A percentile compares a stretch with the other conserved stretches of the same genome.
phyloP scores from a whole-genome alignment of 768 basidiomycete species.

The Hericium alpestre region DNA sequence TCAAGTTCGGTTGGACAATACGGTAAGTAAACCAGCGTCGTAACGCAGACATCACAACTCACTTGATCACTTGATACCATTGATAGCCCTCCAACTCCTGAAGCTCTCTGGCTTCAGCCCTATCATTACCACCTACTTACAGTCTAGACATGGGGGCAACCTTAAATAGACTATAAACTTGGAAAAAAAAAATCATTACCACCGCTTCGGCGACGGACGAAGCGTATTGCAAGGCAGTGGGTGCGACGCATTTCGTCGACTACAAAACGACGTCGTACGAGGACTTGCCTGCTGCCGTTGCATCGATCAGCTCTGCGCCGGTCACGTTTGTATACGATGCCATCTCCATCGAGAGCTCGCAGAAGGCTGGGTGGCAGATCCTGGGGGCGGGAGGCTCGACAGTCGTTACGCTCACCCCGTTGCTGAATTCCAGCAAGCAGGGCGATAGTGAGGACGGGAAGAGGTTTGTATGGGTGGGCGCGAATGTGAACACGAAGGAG shows the following conservation, averaged over 20 bases:
- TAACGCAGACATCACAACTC: background rate
- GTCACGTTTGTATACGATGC: slow-evolving; percentile 9
- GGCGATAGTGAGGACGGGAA: background rate
- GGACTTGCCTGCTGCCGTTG: slow-evolving; percentile 2
- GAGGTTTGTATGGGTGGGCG: background rate
- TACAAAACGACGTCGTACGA: slow-evolving; percentile 6
- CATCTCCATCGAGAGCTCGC: slow-evolving; percentile 9
- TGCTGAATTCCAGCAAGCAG: background rate
- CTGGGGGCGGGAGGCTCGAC: slow-evolving; percentile 7
- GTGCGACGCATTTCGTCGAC: slow-evolving; percentile 14
- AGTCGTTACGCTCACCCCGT: background rate
- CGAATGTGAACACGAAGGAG: background rate
- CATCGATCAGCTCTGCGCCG: slow-evolving; percentile 6
- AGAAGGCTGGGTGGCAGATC: slow-evolving; percentile 7
- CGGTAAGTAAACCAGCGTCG: slow-evolving; percentile 21
- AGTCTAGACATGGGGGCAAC: too few relatives aligned
- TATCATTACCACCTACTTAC: too few relatives aligned
- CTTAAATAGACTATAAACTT: too few relatives aligned
- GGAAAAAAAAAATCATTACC: background rate
- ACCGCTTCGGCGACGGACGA: slow-evolving; percentile 8
- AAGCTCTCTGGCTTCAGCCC: slow-evolving; percentile 12
- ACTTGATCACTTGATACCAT: background rate
- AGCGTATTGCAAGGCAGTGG: slow-evolving; percentile 4
- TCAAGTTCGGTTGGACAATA: slow-evolving; percentile 40
- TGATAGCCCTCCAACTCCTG: slow-evolving; percentile 9